Conservation (phyloP, 345 rosid species). For the Eucalyptus lansdowneana region DNA sequence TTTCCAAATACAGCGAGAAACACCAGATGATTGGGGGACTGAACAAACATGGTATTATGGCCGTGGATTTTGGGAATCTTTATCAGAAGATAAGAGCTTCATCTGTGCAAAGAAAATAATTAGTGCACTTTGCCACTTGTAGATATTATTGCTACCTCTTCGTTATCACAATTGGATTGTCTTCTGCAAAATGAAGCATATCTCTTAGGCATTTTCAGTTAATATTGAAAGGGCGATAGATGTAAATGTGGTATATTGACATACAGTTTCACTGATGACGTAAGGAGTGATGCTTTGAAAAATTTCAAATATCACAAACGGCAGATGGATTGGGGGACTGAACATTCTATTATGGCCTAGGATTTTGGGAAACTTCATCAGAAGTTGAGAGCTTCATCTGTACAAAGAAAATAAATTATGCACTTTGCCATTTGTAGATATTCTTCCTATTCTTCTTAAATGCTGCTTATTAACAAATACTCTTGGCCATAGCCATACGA, state of each 20-base stretch:
- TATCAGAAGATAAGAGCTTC: not conserved
- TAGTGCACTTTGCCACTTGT: not conserved
- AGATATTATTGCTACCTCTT: not conserved
- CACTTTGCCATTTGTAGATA: not conserved
- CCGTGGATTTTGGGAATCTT: not conserved
- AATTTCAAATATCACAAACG: not conserved
- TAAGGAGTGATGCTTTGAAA: not conserved
- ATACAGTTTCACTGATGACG: not conserved
- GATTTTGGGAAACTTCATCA: not conserved
- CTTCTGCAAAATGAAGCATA: not conserved
- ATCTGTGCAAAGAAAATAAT: not conserved
- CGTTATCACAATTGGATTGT: not conserved
- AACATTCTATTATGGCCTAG: not conserved
- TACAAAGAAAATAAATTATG: not conserved
- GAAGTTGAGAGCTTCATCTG: not conserved
- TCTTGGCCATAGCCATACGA: not conserved
- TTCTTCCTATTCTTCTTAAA: not conserved
- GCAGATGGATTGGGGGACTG: not conserved
- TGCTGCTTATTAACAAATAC: not conserved
- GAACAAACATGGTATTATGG: not conserved
- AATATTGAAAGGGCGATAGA: not conserved
- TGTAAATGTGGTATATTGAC: not conserved
- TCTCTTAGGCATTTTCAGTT: not conserved
- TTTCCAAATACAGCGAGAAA: not conserved
- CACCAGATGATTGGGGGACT: not conserved